Evolutionary conservation across 306 rosid genomes (phyloP).

Genomic region (Cicer yamashitae): DNA sequence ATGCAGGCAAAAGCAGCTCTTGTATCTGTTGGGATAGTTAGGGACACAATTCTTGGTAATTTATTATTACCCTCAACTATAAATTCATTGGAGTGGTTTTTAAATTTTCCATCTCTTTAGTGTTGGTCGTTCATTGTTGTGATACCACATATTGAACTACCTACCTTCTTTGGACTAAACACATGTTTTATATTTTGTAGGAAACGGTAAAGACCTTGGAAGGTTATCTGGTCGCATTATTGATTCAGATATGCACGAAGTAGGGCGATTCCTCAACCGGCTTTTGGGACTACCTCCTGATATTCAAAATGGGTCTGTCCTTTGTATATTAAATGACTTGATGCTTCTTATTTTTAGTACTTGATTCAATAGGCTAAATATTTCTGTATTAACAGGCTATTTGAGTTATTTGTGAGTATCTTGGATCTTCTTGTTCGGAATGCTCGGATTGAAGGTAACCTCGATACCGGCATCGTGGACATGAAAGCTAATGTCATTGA

Average conservation of each 20-base stretch:
- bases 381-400: slow-evolving; percentile 62
- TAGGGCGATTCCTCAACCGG: slow-evolving; percentile 96
- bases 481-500: slow-evolving; percentile 89
- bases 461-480: slow-evolving; percentile 95
- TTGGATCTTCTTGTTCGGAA: slow-evolving; percentile 93
- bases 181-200: slow-evolving; percentile 52
- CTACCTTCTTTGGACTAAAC: slow-evolving; percentile 36
- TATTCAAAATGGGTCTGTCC: slow-evolving; percentile 83
- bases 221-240: slow-evolving; percentile 77
- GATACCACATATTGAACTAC: slow-evolving; percentile 20
- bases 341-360: slow-evolving; percentile 42
- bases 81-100: slow-evolving; percentile 17
- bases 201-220: slow-evolving; percentile 73
- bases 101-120: not conserved
- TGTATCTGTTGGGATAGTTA: slow-evolving; percentile 87
- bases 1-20: slow-evolving; percentile 88
- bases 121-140: not conserved
- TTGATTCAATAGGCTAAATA: slow-evolving; percentile 47
- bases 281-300: slow-evolving; percentile 93
- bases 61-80: slow-evolving; percentile 16
- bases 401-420: slow-evolving; percentile 87
- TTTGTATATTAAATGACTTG: slow-evolving; percentile 36
- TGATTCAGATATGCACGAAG: slow-evolving; percentile 97
- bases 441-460: slow-evolving; percentile 96
- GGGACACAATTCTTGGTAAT: slow-evolving; percentile 75